A percentile compares a stretch with the other conserved stretches of the same genome.
Conservation (phyloP, 2,329 filamentous ascomycete species). For the Neofusicoccum cordaticola region DNA sequence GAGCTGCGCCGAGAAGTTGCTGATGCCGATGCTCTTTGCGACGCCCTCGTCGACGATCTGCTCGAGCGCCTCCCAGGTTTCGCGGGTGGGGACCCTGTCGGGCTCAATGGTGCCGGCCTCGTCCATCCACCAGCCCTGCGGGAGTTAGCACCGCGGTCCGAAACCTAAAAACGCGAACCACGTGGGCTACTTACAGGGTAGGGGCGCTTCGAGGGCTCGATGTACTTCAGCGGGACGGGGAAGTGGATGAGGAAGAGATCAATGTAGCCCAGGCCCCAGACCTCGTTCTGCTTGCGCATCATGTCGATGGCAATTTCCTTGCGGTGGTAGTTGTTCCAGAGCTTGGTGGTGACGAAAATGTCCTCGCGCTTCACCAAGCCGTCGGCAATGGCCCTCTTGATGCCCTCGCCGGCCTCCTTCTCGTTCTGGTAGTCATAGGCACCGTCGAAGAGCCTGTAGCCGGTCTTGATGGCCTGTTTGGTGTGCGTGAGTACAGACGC, state of each 20-base stretch:
- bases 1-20: conserved; percentile 77
- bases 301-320: conserved; percentile 73
- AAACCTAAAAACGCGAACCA: not conserved
- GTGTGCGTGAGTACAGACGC: not conserved
- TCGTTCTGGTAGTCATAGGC: conserved; percentile 75
- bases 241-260: conserved; percentile 90
- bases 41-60: conserved; percentile 66
- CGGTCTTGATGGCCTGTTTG: conserved; percentile 34
- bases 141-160: not conserved
- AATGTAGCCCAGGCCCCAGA: conserved; percentile 86
- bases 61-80: conserved; percentile 84
- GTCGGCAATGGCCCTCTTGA: conserved; percentile 76
- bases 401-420: conserved; percentile 71
- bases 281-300: conserved; percentile 67
- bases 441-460: conserved; percentile 38
- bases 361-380: conserved; percentile 80
- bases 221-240: conserved; percentile 80
- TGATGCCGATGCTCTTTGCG: conserved; percentile 71
- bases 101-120: conserved; percentile 60
- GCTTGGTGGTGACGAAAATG: conserved; percentile 88
- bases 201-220: conserved; percentile 58
- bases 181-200: conserved; percentile 22
- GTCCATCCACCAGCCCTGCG: conserved; percentile 49
- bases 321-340: conserved; percentile 92
- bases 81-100: conserved; percentile 69